Evolutionary conservation across 192 early-diverging fungal species (phyloP).

Genomic region (Lobulomyces angularis): DNA sequence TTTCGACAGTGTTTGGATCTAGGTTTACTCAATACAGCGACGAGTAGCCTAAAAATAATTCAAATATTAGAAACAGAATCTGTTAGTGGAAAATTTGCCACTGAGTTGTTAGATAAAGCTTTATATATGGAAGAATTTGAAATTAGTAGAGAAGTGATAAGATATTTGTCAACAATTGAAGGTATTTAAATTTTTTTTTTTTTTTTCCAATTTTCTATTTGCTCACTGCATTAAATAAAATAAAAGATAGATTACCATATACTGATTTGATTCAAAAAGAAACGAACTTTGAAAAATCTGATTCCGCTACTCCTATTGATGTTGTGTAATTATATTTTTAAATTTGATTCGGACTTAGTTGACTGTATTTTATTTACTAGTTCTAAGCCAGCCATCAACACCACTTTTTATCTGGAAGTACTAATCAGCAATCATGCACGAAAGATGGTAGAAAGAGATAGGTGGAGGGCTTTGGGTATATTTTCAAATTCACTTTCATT

Average conservation of each 20-base stretch:
- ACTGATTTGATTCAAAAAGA: too few relatives aligned
- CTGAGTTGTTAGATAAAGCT: slow-evolving; percentile 57
- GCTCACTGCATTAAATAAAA: too few relatives aligned
- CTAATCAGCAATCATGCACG: slow-evolving; percentile 20
- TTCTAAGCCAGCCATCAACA: too few relatives aligned
- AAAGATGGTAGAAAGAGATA: slow-evolving; percentile 8
- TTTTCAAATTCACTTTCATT: slow-evolving; percentile 16
- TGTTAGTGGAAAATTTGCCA: slow-evolving; percentile 48
- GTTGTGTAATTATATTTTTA: too few relatives aligned
- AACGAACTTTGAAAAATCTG: too few relatives aligned
- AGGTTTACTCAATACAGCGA: slow-evolving; percentile 66
- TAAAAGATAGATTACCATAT: too few relatives aligned
- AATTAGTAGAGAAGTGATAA: slow-evolving; percentile 63
- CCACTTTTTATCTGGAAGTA: slow-evolving; percentile 20
- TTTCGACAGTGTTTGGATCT: slow-evolving; percentile 53
- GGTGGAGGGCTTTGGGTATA: slow-evolving; percentile 13
- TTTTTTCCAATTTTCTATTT: neutral
- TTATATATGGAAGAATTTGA: slow-evolving; percentile 67
- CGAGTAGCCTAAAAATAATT: slow-evolving; percentile 81
- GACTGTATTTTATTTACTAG: too few relatives aligned
- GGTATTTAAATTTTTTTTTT: slow-evolving; percentile 39
- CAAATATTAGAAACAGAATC: slow-evolving; percentile 73
- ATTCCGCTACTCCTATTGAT: too few relatives aligned
- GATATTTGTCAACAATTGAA: slow-evolving; percentile 67
- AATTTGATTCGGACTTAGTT: too few relatives aligned